Base-by-base conservation (phyloP, 495 filamentous ascomycete species). In the Annulohypoxylon maeteangense region DNA sequence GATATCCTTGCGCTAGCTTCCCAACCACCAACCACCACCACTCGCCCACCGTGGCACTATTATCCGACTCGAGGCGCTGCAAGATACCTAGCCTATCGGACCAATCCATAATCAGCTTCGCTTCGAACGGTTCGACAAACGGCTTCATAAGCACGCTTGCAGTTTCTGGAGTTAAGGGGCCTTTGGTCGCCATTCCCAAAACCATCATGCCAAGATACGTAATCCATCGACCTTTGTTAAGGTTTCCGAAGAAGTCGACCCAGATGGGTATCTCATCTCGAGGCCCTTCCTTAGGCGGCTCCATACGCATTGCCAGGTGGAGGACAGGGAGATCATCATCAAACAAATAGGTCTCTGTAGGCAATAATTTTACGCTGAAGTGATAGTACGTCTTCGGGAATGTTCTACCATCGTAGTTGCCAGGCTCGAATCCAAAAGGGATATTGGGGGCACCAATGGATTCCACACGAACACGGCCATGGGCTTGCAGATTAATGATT, bases 381-480 rank as follows among this genome's bases (percentile, higher is more conserved):
- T 85, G 81, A 11, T 85, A 83, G 40, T 82, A 83, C 38, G 76
- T 78, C 65, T 90, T 92, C 53, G 93, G 88, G 76, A 93, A 91
- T 55, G 87, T 84, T 18, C 89, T 80, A 0, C 90, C 91, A 61
- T 90, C 84, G 75, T 97, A 96, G 61, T 80, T 84, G 36, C 88
- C 86, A 3, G 88, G 89, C 50, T 92, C 88, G 29, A 94, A 87
- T 25, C 94, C 94, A 78, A 90, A 92, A 62, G 89, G 88, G 62
- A 91, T 87, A 53, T 87, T 80, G 0, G 90, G 91, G 2, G 89
- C 82, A 59, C 91, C 84, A 3, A 82, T 76, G 0, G 88, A 83
- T 4, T 83, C 74, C 7, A 92, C 58, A n/a, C 75, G 81, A 34
- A 96, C 76, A 16, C 85, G 83, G 0, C 87, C 85, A 25, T 83